Conservation (phyloP, 345 rosid species). For the Bruguiera gymnorhiza region DNA sequence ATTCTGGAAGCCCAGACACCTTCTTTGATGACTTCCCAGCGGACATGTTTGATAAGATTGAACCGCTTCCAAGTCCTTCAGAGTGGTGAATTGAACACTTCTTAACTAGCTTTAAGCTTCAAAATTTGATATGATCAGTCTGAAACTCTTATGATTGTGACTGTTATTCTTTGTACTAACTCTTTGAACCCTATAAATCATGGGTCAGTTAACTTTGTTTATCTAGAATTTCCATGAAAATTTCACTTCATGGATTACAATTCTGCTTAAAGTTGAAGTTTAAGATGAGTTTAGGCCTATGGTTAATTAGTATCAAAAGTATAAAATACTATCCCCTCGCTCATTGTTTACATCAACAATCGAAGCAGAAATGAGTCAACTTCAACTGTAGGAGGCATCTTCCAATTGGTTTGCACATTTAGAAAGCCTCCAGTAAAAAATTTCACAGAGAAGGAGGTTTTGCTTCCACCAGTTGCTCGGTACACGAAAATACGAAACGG, state of each 20-base stretch:
- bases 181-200: not conserved
- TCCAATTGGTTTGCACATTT: too few species aligned
- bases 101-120: not conserved
- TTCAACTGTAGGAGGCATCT: too few species aligned
- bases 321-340: too few species aligned
- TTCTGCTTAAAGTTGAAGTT: too few species aligned
- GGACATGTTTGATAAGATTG: constrained; percentile 65
- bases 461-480: too few species aligned
- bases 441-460: too few species aligned
- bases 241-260: too few species aligned
- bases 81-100: constrained; percentile 17
- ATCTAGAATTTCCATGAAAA: not conserved
- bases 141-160: not conserved
- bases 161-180: constrained; percentile 5
- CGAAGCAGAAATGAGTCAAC: too few species aligned
- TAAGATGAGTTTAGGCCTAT: too few species aligned
- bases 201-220: not conserved
- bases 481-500: not conserved
- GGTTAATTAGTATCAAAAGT: too few species aligned
- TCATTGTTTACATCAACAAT: too few species aligned
- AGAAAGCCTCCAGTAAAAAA: too few species aligned
- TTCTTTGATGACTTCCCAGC: constrained; percentile 75
- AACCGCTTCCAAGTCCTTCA: constrained; percentile 51
- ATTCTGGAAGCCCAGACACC: constrained; percentile 26
- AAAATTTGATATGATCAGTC: not conserved